A percentile compares a stretch with the other conserved stretches of the same genome.
phyloP scores from a whole-genome alignment of 2,329 filamentous ascomycete genomes.

The Colletotrichum costaricense region DNA sequence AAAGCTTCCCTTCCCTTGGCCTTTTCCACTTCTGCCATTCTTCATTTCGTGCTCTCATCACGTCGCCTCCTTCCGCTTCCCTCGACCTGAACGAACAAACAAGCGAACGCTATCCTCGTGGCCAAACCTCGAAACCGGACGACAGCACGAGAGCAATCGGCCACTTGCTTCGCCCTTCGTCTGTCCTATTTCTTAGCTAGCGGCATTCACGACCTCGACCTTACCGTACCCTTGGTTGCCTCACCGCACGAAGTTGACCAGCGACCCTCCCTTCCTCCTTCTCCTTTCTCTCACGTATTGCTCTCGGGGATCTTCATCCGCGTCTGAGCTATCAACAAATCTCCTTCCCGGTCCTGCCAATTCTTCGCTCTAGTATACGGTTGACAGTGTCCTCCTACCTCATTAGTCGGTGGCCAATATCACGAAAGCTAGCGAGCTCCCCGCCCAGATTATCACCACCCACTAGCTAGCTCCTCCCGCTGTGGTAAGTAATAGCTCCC shows the following conservation, averaged over 20 bases:
- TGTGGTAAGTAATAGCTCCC: constrained; percentile 25
- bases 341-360: not conserved
- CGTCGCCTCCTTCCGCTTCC: constrained; percentile 10
- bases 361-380: not conserved
- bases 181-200: constrained; percentile 23
- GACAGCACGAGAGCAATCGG: constrained; percentile 22
- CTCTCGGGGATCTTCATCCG: constrained; percentile 13
- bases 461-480: constrained; percentile 23
- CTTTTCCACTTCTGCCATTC: constrained; percentile 25
- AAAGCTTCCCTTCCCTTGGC: constrained; percentile 37
- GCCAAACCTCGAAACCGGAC: constrained; percentile 25
- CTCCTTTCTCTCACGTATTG: not conserved
- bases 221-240: not conserved
- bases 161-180: constrained; percentile 18
- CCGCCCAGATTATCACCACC: constrained; percentile 15
- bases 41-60: constrained; percentile 22
- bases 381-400: not conserved
- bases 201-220: constrained; percentile 4
- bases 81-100: constrained; percentile 5
- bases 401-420: constrained; percentile 8
- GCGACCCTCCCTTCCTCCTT: constrained; percentile 5
- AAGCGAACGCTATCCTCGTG: constrained; percentile 23
- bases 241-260: constrained; percentile 19
- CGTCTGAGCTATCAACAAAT: not conserved
- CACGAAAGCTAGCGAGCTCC: constrained; percentile 16